Base-by-base conservation (phyloP, 202 grass and related monocot species). In the Brachypodium distachyon region DNA sequence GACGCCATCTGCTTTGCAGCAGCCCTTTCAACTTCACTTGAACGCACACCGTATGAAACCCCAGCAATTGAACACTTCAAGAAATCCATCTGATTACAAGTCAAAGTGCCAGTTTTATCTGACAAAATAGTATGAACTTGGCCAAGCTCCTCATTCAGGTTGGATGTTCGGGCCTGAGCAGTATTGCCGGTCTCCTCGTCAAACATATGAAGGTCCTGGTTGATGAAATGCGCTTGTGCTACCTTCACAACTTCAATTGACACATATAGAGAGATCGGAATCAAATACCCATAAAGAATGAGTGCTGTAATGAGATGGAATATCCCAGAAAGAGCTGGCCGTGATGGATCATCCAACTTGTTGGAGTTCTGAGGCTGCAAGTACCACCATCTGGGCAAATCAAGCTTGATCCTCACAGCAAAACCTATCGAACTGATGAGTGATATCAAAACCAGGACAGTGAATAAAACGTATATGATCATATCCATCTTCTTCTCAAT, bases 31-130 rank as follows among this genome's bases (percentile, higher is more conserved):
- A 96, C 96, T 83, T 99, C 96, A 69, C 89, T 96, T 2, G 96
- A 89, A 44, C 85, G 68, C 70, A 89, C 76, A 29, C 96, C 96
- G 75, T 99, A 99, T 58, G 92, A 85, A 71, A 91, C 63, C 71
- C 92, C 96, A 49, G 87, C 92, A 74, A 99, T 91, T 34, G 96
- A 99, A 85, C 92, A 96, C 61, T 96, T 99, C 67, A 99, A 87
- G 75, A 99, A 99, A 61, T 99, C 92, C 92, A 99, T 99, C 78
- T 99, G 96, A 54, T 99, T 99, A 79, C 96, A 99, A 6, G 96
- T 99, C 82, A 99, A 69, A 56, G 96, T 99, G 61, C 96, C 96
- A 9, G 96, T 99, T 89, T 99, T 96, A 83, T 96, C 96, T 1
- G 92, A 99, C 67, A 99, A 46, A 77, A 99, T 83, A 19, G 90